Base-by-base conservation (phyloP, 2,329 filamentous ascomycete genomes). In the Lecanoromycetidae sp. region DNA sequence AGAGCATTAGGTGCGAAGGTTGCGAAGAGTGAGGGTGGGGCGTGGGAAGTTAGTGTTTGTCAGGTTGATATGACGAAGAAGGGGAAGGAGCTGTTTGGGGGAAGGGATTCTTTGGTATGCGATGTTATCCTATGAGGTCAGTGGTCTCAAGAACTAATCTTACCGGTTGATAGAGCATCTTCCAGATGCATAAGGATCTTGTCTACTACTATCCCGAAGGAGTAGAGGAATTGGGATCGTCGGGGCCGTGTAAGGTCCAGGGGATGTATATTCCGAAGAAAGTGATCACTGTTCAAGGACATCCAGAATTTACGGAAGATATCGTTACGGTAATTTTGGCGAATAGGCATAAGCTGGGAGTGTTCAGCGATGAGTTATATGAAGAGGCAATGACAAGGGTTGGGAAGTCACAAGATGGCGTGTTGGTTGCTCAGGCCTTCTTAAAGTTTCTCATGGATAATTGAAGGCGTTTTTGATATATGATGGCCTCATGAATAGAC, bases 171-270 rank as follows among this genome's bases (percentile, higher is more conserved):
- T 56, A 84, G 80, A 71, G 71, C 20, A 75, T 93, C 52, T 82
- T 88, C 61, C 85, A 94, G 63, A 90, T 93, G 84, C 87, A 94
- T 64, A 77, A 79, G 54, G 86, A 95, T 60, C 75, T 82, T 30
- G 82, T 90, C 4, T 74, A 72, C 55, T 64, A 71, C 19, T 77
- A 78, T 46, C 85, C 86, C 0, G 58, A 69, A 5, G 76, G 72
- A 45, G 74, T 81, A 2, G 70, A 80, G 47, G 64, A 70, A 2
- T 70, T 93, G 2, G 86, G 78, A 2, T 73, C 71, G 33, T 83
- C 82, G 2, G 71, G 73, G 3, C 65, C 71, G 37, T 93, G 87
- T 66, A 66, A 71, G 8, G 79, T 87, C n/a, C 87, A 94, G 63
- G 83, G 80, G 52, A 86, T 93, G 75, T 84, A 91, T 60, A 64